These are phyloP conservation scores for Hura crepitans DNA, from an alignment of 441 rosid species.

Conservation along the genomic window DNA sequence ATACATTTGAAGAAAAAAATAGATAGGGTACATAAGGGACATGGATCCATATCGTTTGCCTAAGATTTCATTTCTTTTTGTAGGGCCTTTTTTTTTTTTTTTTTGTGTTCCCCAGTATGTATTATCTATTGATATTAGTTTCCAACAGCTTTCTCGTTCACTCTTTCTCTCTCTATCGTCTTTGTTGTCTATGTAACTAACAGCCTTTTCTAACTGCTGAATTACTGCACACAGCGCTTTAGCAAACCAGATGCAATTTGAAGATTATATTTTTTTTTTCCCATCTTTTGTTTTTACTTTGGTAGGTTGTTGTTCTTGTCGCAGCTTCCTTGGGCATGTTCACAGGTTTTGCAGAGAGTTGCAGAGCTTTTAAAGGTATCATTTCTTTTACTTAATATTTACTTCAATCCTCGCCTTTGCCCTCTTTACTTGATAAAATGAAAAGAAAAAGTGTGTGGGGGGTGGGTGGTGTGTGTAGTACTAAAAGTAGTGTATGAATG, in stretches of 20 bases:
- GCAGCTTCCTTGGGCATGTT: conserved; percentile 46
- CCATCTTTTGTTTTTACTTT: conserved; percentile 22
- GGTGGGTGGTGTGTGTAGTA: no score
- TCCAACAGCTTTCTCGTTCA: not conserved
- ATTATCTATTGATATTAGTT: conserved; percentile 11
- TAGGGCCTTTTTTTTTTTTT: no score
- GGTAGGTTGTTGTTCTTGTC: conserved; percentile 47
- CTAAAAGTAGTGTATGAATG: no score
- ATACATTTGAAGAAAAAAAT: not conserved
- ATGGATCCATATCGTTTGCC: conserved; percentile 17
- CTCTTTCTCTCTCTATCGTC: not conserved
- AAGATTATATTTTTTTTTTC: conserved; percentile 9
- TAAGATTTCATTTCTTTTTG: conserved; percentile 19
- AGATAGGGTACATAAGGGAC: not conserved
- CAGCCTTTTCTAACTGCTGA: conserved; percentile 26
- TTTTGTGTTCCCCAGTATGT: not conserved
- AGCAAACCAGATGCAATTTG: conserved; percentile 20
- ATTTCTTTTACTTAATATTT: not conserved
- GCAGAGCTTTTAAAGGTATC: conserved; percentile 36
- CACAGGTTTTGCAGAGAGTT: conserved; percentile 34
- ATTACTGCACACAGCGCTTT: conserved; percentile 2
- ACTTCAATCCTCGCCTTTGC: not conserved
- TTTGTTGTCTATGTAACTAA: conserved; percentile 13
- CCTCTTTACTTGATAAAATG: not conserved
- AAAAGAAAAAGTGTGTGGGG: no score